These are phyloP conservation scores for Mangifera indica DNA, from an alignment of 345 rosid species.

Conservation along the genomic window DNA sequence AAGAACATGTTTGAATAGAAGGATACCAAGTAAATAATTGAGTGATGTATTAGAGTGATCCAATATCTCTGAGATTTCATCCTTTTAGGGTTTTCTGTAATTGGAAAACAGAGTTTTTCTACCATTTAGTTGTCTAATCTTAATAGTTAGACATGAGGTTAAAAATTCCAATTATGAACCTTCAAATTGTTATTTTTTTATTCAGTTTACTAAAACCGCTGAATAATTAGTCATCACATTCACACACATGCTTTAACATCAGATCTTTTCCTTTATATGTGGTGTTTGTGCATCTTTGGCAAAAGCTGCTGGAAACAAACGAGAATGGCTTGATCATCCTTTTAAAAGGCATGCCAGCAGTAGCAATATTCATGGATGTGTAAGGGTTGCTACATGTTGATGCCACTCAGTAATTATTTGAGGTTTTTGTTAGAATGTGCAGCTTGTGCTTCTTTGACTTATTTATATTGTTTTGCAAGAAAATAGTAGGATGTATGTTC, in stretches of 20 bases:
- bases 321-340: neutral
- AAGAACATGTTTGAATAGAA: neutral
- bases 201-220: neutral
- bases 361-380: neutral
- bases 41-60: neutral
- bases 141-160: neutral
- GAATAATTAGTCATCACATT: neutral
- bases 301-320: conserved; percentile 2
- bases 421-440: neutral
- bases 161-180: neutral
- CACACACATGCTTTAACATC: neutral
- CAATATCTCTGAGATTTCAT: neutral
- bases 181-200: neutral
- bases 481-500: neutral
- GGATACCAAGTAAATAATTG: neutral
- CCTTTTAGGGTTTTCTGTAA: neutral
- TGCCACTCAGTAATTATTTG: neutral
- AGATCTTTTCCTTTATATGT: conserved; percentile 5
- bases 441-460: neutral
- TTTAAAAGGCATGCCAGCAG: neutral
- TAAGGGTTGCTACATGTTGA: neutral
- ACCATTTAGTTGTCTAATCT: neutral
- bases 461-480: neutral
- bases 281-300: neutral
- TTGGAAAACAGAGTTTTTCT: conserved; percentile 11